Percentiles rank a stretch among this genome's conserved stretches.
Conservation (phyloP, 2,329 filamentous ascomycete genomes). For the Clonostachys chloroleuca region DNA sequence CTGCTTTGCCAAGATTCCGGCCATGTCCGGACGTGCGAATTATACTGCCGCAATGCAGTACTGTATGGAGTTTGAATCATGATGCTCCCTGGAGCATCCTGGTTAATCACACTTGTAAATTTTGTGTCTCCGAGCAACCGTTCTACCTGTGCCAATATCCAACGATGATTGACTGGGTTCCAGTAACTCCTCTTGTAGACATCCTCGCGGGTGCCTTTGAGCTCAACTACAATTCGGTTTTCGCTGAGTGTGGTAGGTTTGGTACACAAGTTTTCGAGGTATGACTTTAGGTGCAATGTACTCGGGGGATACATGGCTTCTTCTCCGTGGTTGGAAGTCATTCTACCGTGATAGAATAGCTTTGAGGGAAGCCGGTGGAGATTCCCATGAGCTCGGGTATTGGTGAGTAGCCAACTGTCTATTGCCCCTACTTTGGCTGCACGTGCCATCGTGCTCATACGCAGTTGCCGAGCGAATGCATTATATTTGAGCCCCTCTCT, state of each 20-base stretch:
- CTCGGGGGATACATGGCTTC: constrained; percentile 16
- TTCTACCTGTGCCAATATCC: constrained; percentile 24
- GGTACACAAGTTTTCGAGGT: constrained; percentile 17
- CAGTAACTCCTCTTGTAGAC: constrained; percentile 24
- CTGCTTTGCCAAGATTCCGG: constrained; percentile 16
- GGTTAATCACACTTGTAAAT: constrained; percentile 21
- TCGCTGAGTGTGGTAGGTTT: constrained; percentile 11
- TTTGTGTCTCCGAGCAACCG: constrained; percentile 19
- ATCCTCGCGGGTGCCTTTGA: constrained; percentile 16
- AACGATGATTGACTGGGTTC: constrained; percentile 29
- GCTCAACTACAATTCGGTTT: constrained; percentile 28
- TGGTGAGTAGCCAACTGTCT: constrained; percentile 24
- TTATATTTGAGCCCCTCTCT: constrained; percentile 17
- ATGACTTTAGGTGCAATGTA: constrained; percentile 16
- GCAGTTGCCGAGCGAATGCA: constrained; percentile 21
- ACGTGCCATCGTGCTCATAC: constrained; percentile 30
- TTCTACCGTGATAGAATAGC: constrained; percentile 32
- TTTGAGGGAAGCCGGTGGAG: constrained; percentile 33
- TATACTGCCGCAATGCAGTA: constrained; percentile 27
- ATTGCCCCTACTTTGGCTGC: constrained; percentile 22
- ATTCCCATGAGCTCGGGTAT: constrained; percentile 28
- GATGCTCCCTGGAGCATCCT: constrained; percentile 22
- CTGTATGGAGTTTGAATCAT: constrained; percentile 40
- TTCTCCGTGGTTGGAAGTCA: constrained; percentile 23
- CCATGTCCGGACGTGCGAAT: constrained; percentile 15